Evolutionary conservation across 805 yeast genomes (phyloP).

Genomic region (Ogataea nakhonphanomensis): DNA sequence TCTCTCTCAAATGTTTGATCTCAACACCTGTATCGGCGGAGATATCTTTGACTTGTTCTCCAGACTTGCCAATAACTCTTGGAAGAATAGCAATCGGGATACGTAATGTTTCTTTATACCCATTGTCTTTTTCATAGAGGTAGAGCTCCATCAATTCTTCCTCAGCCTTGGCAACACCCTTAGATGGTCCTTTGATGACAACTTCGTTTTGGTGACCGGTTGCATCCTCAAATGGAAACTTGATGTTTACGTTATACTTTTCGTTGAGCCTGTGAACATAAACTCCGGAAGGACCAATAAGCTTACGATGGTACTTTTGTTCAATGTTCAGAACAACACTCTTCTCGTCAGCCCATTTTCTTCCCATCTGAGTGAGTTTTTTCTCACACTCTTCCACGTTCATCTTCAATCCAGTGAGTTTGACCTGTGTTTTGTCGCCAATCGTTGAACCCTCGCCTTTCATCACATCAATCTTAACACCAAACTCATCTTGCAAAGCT

Average conservation of each 20-base stretch:
- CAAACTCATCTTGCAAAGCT: conserved; percentile 66
- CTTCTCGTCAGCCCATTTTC: conserved; percentile 80
- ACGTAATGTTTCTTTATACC: conserved; percentile 56
- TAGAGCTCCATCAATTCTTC: conserved; percentile 81
- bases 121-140: conserved; percentile 84
- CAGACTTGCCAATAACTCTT: conserved; percentile 84
- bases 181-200: conserved; percentile 81
- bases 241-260: conserved; percentile 76
- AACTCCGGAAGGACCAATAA: conserved; percentile 81
- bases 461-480: conserved; percentile 67
- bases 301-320: conserved; percentile 68
- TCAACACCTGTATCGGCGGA: conserved; percentile 67
- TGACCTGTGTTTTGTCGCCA: conserved; percentile 45
- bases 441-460: conserved; percentile 47
- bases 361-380: conserved; percentile 54
- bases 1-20: conserved; percentile 43
- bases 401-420: conserved; percentile 71
- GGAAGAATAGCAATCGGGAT: conserved; percentile 78
- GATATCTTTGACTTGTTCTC: conserved; percentile 79
- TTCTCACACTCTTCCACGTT: conserved; percentile 71
- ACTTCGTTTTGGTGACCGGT: conserved; percentile 57
- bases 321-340: conserved; percentile 67
- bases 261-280: conserved; percentile 83
- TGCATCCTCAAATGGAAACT: conserved; percentile 60
- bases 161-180: conserved; percentile 78